Evolutionary conservation across 805 yeast genomes (phyloP).

Genomic region (Myxozyma lipomycoides): DNA sequence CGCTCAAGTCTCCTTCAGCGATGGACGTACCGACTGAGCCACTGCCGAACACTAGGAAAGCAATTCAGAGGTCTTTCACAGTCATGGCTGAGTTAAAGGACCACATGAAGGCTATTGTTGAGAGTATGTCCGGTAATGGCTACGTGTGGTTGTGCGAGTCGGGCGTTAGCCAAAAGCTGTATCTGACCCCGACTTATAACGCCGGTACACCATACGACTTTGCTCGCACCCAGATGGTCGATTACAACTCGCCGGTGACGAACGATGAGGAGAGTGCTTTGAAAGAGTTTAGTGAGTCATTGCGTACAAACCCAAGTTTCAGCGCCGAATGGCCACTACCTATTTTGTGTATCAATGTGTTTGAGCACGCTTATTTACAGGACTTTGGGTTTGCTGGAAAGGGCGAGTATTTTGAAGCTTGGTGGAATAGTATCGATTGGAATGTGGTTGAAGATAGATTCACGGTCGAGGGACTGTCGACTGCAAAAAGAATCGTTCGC

Average conservation of each 20-base stretch:
- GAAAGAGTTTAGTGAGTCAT: slow-evolving; percentile 43
- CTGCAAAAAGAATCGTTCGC: background rate
- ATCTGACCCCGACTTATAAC: slow-evolving; percentile 78
- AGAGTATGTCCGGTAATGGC: slow-evolving; percentile 81
- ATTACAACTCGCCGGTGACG: slow-evolving; percentile 65
- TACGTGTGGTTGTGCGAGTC: slow-evolving; percentile 82
- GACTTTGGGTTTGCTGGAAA: slow-evolving; percentile 82
- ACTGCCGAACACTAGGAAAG: slow-evolving; percentile 27
- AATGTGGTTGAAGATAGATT: slow-evolving; percentile 19
- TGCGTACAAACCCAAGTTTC: slow-evolving; percentile 29
- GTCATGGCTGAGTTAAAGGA: slow-evolving; percentile 71
- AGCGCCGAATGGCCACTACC: slow-evolving; percentile 41
- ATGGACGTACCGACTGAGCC: slow-evolving; percentile 5
- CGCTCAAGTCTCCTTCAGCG: background rate
- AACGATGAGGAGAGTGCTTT: slow-evolving; percentile 51
- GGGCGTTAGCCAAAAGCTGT: slow-evolving; percentile 46
- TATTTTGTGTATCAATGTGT: slow-evolving; percentile 69
- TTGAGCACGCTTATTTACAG: slow-evolving; percentile 83
- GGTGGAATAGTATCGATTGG: slow-evolving; percentile 85
- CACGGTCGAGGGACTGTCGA: background rate
- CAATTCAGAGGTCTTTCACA: slow-evolving; percentile 66
- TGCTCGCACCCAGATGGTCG: slow-evolving; percentile 59
- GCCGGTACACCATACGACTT: slow-evolving; percentile 76
- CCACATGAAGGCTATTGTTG: slow-evolving; percentile 63
- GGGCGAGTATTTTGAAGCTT: slow-evolving; percentile 63